Conservation (phyloP, 2,329 filamentous ascomycete genomes). For the Chrysosphaeria jannelii region DNA sequence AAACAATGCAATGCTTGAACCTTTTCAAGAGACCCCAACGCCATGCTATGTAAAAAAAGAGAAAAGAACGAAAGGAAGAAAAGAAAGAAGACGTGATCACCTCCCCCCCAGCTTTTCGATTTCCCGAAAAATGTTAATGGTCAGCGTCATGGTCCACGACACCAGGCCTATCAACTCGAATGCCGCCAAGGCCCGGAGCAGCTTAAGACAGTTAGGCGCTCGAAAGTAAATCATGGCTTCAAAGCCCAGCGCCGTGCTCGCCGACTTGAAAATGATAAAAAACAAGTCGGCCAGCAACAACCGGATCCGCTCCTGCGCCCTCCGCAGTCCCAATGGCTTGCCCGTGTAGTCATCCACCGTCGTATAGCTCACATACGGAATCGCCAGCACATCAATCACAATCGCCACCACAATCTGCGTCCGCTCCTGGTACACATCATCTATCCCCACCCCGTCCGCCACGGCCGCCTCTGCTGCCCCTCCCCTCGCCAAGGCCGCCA, state of each 20-base stretch:
- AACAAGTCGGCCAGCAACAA: constrained; percentile 77
- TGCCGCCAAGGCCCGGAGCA: constrained; percentile 4
- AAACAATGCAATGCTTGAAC: too few species aligned
- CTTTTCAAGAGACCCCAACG: too few species aligned
- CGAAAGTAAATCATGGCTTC: constrained; percentile 6
- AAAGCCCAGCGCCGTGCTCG: constrained; percentile 51
- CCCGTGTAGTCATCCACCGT: constrained; percentile 91
- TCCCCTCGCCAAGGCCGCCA: constrained; percentile 1
- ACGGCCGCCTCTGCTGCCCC: too few species aligned
- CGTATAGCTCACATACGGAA: constrained; percentile 79
- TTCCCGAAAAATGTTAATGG: constrained; percentile 6
- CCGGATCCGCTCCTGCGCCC: constrained; percentile 57
- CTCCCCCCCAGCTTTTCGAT: constrained; percentile 5
- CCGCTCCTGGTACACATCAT: constrained; percentile 15
- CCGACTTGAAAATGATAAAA: constrained; percentile 92
- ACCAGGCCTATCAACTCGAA: constrained; percentile 6
- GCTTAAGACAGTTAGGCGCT: constrained; percentile 2
- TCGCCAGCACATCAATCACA: constrained; percentile 60
- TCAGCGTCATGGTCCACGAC: constrained; percentile 6
- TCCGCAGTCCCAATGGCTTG: constrained; percentile 67
- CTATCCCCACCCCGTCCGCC: constrained; percentile 1
- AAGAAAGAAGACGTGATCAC: constrained; percentile 1
- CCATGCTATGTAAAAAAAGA: neutral
- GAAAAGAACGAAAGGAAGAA: neutral
- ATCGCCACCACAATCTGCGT: constrained; percentile 71